Base-by-base conservation (phyloP, 2,329 filamentous ascomycete genomes). In the Akanthomyces dipterigenus region DNA sequence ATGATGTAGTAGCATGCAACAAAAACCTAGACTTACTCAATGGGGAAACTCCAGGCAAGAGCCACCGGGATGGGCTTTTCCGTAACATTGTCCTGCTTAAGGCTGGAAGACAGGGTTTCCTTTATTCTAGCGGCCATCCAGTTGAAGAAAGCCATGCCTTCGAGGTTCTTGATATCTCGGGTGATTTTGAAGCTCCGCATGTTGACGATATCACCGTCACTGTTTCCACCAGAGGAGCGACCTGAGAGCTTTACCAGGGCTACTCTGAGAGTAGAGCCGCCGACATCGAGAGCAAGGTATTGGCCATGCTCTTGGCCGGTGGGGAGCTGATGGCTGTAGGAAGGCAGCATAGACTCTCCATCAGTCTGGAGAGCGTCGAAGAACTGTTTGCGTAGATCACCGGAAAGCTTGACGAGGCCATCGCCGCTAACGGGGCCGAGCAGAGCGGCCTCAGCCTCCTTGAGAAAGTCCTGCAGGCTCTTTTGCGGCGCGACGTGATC, bases 31-130 rank as follows among this genome's bases (percentile, higher is more conserved):
- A 77, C 83, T 70, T 76, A 88, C 85, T 88, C 83, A 49, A 89
- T 84, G 28, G 86, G 86, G 66, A 89, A 89, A 62, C 86, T 88
- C 85, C 86, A 89, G 6, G 86, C 83, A 63, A 88, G 71, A 1
- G 85, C 85, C 74, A 88, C 77, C 9, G 80, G 80, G 56, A 88
- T 73, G 31, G 81, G 78, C 2, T 75, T 71, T 26, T 76, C 74
- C 5, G 71, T 68, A 48, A 66, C 70, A 62, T 74, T 70, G 24
- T 70, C 72, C 3, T 72, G 70, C 49, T 75, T 73, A 24, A 76
- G 67, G 20, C 78, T 79, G 48, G 75, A 74, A 7, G 75, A 72
- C 12, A 88, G 73, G 1, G 84, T 85, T 54, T 87, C 81, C 56
- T 76, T 70, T 66, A 88, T 86, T 64, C 78, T 80, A 46, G 77